Evolutionary conservation across 148 eudicot species (phyloP).

Genomic region (Vaccinium corymbosum): DNA sequence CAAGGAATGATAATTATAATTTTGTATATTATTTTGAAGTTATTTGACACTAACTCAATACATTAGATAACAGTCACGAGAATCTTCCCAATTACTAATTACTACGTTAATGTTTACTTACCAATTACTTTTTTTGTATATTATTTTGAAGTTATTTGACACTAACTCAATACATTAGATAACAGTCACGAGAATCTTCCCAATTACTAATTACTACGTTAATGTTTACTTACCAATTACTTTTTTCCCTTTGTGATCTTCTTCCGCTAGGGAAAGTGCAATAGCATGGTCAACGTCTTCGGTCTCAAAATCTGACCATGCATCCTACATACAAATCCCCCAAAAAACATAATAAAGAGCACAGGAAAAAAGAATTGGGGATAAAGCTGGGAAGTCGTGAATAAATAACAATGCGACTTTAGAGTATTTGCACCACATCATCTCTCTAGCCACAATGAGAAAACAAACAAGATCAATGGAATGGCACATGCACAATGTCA

Average conservation of each 20-base stretch:
- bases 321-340: constrained; percentile 49
- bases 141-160: neutral
- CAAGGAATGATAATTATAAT: neutral
- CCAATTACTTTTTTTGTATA: constrained; percentile 56
- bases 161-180: neutral
- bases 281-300: constrained; percentile 87
- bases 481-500: neutral
- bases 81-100: neutral
- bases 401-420: neutral
- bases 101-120: constrained; percentile 27
- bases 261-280: constrained; percentile 65
- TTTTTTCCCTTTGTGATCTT: constrained; percentile 73
- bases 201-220: neutral
- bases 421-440: neutral
- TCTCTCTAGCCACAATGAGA: neutral
- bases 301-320: constrained; percentile 56
- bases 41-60: neutral
- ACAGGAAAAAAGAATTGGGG: neutral
- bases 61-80: neutral
- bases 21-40: neutral
- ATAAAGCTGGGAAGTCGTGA: neutral
- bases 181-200: neutral
- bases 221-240: constrained; percentile 53
- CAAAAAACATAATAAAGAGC: neutral
- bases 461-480: neutral